phyloP scores from a whole-genome alignment of 306 rosid genomes.

The Sicyos edulis region DNA sequence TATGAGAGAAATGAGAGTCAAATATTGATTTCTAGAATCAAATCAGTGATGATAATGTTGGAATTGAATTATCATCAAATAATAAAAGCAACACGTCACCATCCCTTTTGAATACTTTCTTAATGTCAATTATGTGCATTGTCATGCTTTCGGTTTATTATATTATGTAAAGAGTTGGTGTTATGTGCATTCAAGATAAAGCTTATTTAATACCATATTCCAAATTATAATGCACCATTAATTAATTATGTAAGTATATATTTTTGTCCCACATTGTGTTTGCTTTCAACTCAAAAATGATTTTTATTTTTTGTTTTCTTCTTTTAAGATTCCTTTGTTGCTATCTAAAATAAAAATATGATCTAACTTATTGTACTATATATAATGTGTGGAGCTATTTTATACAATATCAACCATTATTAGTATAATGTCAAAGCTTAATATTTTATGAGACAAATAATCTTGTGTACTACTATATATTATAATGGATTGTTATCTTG shows the following conservation, averaged over 20 bases:
- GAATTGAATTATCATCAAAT: too few species aligned
- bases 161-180: not conserved
- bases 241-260: conserved; percentile 3
- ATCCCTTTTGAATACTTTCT: too few species aligned
- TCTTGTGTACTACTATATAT: not conserved
- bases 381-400: not conserved
- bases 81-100: too few species aligned
- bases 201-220: not conserved
- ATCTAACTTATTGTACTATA: not conserved
- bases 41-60: too few species aligned
- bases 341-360: conserved; percentile 7
- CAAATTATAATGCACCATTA: not conserved
- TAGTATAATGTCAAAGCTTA: too few species aligned
- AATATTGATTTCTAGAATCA: too few species aligned
- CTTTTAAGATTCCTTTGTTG: conserved; percentile 18
- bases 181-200: conserved; percentile 6
- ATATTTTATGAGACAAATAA: not conserved
- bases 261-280: conserved; percentile 17
- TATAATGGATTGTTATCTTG: conserved; percentile 1
- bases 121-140: too few species aligned
- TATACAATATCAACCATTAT: not conserved
- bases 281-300: conserved; percentile 9
- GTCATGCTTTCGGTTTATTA: too few species aligned
- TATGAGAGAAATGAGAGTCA: too few species aligned
- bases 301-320: conserved; percentile 1